phyloP scores from a whole-genome alignment of 495 filamentous ascomycete species.

The Aspergillus incahuasiensis region DNA sequence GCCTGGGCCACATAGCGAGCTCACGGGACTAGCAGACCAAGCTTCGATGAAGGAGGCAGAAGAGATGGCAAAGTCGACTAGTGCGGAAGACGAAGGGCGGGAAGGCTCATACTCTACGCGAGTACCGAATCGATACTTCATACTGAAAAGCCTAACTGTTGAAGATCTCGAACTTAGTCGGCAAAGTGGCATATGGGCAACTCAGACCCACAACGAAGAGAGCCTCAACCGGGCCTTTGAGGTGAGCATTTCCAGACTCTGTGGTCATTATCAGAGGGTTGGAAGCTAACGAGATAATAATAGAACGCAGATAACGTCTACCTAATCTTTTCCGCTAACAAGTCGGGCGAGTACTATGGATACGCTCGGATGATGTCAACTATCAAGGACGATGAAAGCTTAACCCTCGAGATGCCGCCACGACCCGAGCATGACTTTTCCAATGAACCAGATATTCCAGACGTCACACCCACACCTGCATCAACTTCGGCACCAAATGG shows the following conservation, averaged over 20 bases:
- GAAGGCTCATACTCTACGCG: conserved; percentile 18
- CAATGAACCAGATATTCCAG: conserved; percentile 45
- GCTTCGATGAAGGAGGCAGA: conserved; percentile 3
- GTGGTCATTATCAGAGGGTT: background rate
- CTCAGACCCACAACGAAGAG: conserved; percentile 88
- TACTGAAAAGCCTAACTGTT: conserved; percentile 92
- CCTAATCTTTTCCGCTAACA: conserved; percentile 94
- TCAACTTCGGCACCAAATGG: conserved; percentile 80
- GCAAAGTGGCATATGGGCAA: conserved; percentile 85
- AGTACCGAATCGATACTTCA: conserved; percentile 70
- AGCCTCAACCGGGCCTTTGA: conserved; percentile 78
- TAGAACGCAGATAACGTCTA: conserved; percentile 85
- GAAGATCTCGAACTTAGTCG: conserved; percentile 92
- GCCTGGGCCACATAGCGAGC: conserved; percentile 27
- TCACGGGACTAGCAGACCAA: conserved; percentile 4
- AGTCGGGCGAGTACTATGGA: conserved; percentile 96
- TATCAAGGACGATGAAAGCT: conserved; percentile 70
- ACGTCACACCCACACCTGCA: conserved; percentile 69
- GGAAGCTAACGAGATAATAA: background rate
- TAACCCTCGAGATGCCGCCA: conserved; percentile 52
- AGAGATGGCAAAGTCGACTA: background rate
- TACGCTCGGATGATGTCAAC: conserved; percentile 88
- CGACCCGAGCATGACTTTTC: conserved; percentile 52
- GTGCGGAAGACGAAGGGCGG: conserved; percentile 1
- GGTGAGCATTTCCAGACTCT: conserved; percentile 44